Conservation (phyloP, 176 grass and related monocot genomes). For the Coix lacrymajobi region DNA sequence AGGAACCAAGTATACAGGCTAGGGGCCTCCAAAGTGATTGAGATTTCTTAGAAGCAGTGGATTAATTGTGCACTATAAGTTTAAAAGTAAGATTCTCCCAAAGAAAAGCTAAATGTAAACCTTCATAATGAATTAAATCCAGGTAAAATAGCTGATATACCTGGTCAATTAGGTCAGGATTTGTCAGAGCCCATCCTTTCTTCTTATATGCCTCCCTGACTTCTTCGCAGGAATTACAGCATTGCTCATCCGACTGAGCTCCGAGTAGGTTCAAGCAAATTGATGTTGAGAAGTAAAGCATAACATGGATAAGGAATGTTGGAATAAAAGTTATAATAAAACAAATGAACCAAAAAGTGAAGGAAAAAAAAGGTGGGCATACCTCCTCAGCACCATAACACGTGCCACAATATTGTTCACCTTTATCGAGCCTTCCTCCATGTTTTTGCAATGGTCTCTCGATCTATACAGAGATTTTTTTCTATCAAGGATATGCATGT, state of each 20-base stretch:
- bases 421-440: conserved; percentile 85
- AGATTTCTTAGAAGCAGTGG: neutral
- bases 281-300: conserved; percentile 16
- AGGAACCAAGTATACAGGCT: neutral
- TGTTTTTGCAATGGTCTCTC: conserved; percentile 97
- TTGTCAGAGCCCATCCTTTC: conserved; percentile 92
- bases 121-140: neutral
- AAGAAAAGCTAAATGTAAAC: conserved; percentile 6
- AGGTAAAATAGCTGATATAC: conserved; percentile 38
- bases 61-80: neutral
- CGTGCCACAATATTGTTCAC: conserved; percentile 90
- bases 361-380: neutral
- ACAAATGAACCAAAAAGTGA: neutral
- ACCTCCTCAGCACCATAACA: conserved; percentile 95
- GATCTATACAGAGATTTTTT: conserved; percentile 45
- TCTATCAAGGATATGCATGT: conserved; percentile 15
- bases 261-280: conserved; percentile 1
- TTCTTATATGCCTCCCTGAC: conserved; percentile 92
- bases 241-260: conserved; percentile 83
- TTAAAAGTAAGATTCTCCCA: neutral
- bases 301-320: neutral
- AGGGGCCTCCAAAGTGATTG: neutral
- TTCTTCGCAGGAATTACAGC: conserved; percentile 98
- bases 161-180: conserved; percentile 90
- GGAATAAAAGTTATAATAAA: neutral